Base-by-base conservation (phyloP, 371 early-diverging fungal genomes). In the Saksenaea vasiformis region DNA sequence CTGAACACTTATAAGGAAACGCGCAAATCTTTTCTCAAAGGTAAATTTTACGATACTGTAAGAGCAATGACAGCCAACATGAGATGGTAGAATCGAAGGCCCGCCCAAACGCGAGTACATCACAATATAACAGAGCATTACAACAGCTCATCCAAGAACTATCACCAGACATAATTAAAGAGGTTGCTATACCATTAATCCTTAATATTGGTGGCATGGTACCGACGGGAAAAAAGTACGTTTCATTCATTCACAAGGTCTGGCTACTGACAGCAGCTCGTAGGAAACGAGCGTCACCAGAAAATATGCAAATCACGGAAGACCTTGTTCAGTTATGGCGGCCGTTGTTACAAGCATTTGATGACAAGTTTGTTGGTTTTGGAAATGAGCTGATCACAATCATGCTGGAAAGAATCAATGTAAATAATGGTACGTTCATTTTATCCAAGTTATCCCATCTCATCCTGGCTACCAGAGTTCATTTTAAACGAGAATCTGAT, bases 161-260 rank as follows among this genome's bases (percentile, higher is more conserved):
- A n/a, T 59, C 67, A 26, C 60, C 43, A 11, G 61, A 57, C 27
- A 34, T 65, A 11, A 61, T 67, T 4, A 57, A 55, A 22, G 64
- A 65, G 19, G 65, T 61, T n/a, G 41, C 76, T 3, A 63, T 83
- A 22, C 72, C 79, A 0, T 41, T 76, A 9, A 53, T 83, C n/a
- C 51, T 83, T n/a, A 70, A 74, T 13, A 53, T 66, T 0, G 83
- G 83, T n/a, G 71, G 75, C 26, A 61, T 83, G 35, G 74, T 80
- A 0, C 83, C 83, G n/a, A 59, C 67, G 17, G 70, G 73, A 5
- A 84, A 81, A 68, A 76, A 73, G 77, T 75, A 73, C 67, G 67
- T 27, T 17, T 9, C 8, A 5, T 14, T 37, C 24, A 5, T 14
- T 37, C 24, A 14, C 27, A 22, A 0, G 27, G 3, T 37, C 15